Conservation (phyloP, 352 stramenopile genomes). For the Globisporangium ultimum region DNA sequence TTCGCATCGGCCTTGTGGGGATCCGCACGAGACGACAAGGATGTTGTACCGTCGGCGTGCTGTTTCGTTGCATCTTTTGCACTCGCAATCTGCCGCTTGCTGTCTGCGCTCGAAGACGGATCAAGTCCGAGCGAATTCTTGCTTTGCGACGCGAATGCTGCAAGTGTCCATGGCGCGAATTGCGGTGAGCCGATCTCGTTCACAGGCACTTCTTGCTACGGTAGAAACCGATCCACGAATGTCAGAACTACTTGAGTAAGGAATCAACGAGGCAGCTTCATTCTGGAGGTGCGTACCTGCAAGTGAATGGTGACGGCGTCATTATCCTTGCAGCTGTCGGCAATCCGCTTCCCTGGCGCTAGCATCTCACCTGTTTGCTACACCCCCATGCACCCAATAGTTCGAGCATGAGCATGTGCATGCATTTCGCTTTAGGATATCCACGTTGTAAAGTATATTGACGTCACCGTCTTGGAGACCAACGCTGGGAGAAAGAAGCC, state of each 20-base stretch:
- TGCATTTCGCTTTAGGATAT: no score
- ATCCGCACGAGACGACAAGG: neutral
- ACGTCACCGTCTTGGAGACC: slow-evolving; percentile 33
- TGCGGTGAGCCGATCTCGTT: slow-evolving; percentile 80
- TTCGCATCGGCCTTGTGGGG: slow-evolving; percentile 9
- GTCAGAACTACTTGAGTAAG: neutral
- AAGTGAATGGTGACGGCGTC: slow-evolving; percentile 61
- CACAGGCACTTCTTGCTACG: slow-evolving; percentile 73
- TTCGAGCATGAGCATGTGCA: no score
- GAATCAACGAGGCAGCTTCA: neutral
- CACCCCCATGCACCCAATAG: neutral
- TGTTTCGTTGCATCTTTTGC: neutral
- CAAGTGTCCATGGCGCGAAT: slow-evolving; percentile 53
- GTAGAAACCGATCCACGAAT: no score
- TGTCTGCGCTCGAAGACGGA: neutral
- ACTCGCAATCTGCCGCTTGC: neutral
- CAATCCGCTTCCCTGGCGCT: slow-evolving; percentile 46
- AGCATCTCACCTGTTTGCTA: slow-evolving; percentile 43
- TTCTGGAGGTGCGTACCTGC: slow-evolving; percentile 30
- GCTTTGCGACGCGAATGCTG: slow-evolving; percentile 42
- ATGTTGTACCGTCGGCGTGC: neutral
- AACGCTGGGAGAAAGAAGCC: slow-evolving; percentile 77
- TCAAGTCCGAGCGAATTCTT: no score
- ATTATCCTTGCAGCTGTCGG: slow-evolving; percentile 70
- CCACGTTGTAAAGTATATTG: no score